A percentile compares a stretch with the other conserved stretches of the same genome.
These are phyloP conservation scores for Pyrus betulifolia DNA, from an alignment of 306 rosid species.

Conservation along the genomic window DNA sequence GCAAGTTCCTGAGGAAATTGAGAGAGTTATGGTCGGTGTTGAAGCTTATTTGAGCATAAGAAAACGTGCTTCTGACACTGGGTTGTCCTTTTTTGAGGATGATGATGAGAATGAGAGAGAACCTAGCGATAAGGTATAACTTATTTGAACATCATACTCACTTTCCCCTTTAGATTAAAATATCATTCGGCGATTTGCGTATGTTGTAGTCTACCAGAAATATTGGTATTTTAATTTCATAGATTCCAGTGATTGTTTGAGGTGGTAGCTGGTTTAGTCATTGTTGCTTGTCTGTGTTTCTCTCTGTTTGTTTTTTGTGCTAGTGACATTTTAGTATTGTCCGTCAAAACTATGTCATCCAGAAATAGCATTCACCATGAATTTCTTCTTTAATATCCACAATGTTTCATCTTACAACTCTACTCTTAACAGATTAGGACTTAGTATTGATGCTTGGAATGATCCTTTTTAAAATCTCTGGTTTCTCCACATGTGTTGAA, in stretches of 20 bases:
- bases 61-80: slow-evolving; percentile 55
- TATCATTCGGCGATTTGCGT: neutral
- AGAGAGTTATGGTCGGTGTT: slow-evolving; percentile 81
- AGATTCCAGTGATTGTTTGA: neutral
- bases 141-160: neutral
- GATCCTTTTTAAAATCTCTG: neutral
- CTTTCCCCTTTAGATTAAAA: neutral
- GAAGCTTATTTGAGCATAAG: slow-evolving; percentile 97
- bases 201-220: neutral
- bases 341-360: neutral
- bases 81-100: slow-evolving; percentile 75
- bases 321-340: neutral
- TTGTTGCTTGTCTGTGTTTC: neutral
- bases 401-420: neutral
- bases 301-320: neutral
- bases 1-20: slow-evolving; percentile 98
- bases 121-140: slow-evolving; percentile 53
- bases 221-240: neutral
- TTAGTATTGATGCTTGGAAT: neutral
- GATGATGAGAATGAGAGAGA: slow-evolving; percentile 48
- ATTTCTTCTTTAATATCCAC: neutral
- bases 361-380: neutral
- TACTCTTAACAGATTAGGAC: neutral
- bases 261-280: neutral
- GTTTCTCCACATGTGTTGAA: neutral